Conservation (phyloP, 75 land plant genomes). For the Isoetes taiwanensis region DNA sequence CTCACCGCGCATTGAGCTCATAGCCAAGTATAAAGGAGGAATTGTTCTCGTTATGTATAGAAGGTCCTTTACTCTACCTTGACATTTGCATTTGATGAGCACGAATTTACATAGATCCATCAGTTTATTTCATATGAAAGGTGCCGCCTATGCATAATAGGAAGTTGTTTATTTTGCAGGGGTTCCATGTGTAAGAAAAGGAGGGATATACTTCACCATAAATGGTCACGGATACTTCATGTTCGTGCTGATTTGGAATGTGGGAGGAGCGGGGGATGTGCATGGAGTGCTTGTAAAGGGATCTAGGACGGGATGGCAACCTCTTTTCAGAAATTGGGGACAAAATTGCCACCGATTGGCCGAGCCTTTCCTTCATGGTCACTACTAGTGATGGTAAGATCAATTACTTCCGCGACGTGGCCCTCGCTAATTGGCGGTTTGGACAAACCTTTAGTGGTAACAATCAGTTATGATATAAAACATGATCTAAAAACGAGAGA, state of each 20-base stretch:
- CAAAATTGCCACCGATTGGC: not conserved
- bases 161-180: no score
- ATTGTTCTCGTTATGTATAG: not conserved
- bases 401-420: not conserved
- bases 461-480: no score
- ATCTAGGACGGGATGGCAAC: constrained; percentile 6
- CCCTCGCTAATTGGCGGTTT: not conserved
- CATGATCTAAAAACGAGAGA: no score
- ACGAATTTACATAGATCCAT: no score
- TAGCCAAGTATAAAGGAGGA: constrained; percentile 4
- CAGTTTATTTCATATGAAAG: no score
- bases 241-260: constrained; percentile 8
- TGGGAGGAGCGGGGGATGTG: constrained; percentile 6
- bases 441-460: constrained; percentile 7
- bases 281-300: not conserved
- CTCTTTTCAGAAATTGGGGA: constrained; percentile 5
- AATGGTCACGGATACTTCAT: constrained; percentile 2
- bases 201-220: not conserved
- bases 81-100: no score
- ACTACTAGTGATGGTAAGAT: not conserved
- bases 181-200: constrained; percentile 1
- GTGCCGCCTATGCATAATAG: no score
- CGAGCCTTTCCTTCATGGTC: not conserved
- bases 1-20: not conserved
- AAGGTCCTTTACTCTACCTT: not conserved